A percentile compares a stretch with the other conserved stretches of the same genome.
Evolutionary conservation across 352 stramenopile genomes (phyloP).

Genomic region (Globisporangium camurandrum): DNA sequence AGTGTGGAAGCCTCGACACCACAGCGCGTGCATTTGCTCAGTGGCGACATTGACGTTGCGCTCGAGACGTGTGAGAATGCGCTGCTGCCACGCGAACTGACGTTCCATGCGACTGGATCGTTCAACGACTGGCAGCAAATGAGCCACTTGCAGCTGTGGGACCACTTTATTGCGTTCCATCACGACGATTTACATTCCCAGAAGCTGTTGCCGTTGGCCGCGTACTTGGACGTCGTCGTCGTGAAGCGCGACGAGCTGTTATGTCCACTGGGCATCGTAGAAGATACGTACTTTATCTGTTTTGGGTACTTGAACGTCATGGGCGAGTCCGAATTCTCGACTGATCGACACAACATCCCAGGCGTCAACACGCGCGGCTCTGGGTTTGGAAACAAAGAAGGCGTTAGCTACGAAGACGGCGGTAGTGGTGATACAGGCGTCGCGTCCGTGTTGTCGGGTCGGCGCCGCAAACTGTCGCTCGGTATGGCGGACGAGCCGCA

Average conservation of each 20-base stretch:
- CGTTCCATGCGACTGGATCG: conserved; percentile 18
- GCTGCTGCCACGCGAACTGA: conserved; percentile 39
- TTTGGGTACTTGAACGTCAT: conserved; percentile 71
- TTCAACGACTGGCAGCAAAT: conserved; percentile 50
- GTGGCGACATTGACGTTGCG: conserved; percentile 40
- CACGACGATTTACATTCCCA: conserved; percentile 17
- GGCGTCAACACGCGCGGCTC: conserved; percentile 23
- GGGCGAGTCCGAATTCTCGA: conserved; percentile 56
- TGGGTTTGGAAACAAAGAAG: not conserved
- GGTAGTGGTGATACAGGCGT: not conserved
- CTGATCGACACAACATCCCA: conserved; percentile 45
- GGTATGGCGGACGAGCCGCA: conserved; percentile 36
- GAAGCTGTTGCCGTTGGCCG: conserved; percentile 49
- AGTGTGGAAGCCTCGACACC: conserved; percentile 30
- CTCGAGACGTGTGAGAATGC: conserved; percentile 65
- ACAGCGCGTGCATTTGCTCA: conserved; percentile 36
- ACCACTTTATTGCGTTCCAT: conserved; percentile 50
- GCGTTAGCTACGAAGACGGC: not conserved
- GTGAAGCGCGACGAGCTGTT: conserved; percentile 34
- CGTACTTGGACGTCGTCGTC: conserved; percentile 52
- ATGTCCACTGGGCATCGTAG: conserved; percentile 23
- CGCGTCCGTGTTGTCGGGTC: not conserved
- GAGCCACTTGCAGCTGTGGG: conserved; percentile 61
- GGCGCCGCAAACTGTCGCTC: conserved; percentile 28
- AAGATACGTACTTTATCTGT: conserved; percentile 74